Conservation (phyloP, 441 rosid genomes). For the Jatropha multifida region DNA sequence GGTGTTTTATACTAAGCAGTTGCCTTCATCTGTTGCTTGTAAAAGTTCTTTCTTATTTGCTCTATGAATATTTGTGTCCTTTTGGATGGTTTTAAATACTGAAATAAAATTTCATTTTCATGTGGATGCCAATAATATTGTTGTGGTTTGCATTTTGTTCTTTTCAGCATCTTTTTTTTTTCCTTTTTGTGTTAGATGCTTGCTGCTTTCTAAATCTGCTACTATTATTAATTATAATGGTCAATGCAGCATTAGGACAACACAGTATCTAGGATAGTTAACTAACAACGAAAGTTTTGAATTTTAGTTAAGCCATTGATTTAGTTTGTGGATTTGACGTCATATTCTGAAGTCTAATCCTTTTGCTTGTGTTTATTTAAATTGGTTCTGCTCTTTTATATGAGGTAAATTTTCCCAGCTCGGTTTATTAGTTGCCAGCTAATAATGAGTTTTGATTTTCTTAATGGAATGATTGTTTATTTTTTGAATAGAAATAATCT, state of each 20-base stretch:
- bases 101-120: not conserved
- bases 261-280: not conserved
- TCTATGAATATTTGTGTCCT: not conserved
- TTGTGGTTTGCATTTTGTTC: not conserved
- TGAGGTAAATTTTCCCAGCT: not conserved
- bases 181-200: not conserved
- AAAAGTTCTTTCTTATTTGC: not conserved
- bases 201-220: not conserved
- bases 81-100: not conserved
- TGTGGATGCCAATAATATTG: not conserved
- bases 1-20: not conserved
- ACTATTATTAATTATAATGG: no score
- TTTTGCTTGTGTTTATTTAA: not conserved
- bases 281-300: not conserved
- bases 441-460: not conserved
- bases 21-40: not conserved
- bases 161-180: not conserved
- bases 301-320: conserved; percentile 1
- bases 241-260: not conserved
- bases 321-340: not conserved
- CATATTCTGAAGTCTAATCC: not conserved
- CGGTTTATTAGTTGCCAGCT: not conserved
- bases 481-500: not conserved
- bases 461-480: not conserved
- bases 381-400: not conserved